Evolutionary conservation across 2,329 filamentous ascomycete genomes (phyloP), one percentile per base, ranked within the genome.

Genomic region (Aspergillus aculeatinus): DNA sequence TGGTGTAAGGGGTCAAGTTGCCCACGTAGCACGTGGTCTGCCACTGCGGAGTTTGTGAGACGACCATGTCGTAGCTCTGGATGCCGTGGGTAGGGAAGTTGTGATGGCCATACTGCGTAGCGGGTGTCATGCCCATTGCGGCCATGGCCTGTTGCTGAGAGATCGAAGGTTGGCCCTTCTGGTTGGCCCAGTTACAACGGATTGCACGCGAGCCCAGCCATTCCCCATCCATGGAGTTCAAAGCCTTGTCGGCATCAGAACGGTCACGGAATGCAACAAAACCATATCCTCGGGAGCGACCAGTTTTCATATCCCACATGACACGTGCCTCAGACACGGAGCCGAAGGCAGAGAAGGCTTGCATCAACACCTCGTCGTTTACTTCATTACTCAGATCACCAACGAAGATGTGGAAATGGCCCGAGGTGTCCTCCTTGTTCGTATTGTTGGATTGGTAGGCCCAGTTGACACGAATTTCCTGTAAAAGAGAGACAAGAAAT

Each of bases 301-400:
- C 95, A 39, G 95, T 99, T 85, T 99, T 99, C 95, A 99, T 99
- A 77, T 99, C 95, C 95, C 95, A 99, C 95, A 99, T 99, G 65
- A 99, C 95, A 71, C 95, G 92, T 61, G 95, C 95, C 79, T 99
- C 95, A 2, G 95, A 99, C 52, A 99, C 93, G 12, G 88, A 91
- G 47, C 95, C 95, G 76, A 98, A 99, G 49, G 92, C 92, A 51
- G 92, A 96, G 79, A 99, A 99, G 12, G 95, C 95, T 78, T 97
- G 93, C 16, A 90, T 83, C 23, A 99, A 84, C 55, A 97, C 87
- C 73, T 99, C 95, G 70, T 99, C 95, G 70, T 99, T 99, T 76
- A 99, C 95, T 77, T 99, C 95, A 73, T 99, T 99, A 70, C 93
- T 97, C 59, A 99, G 80, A 74, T 99, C 95, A 63, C 95, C 95